These are phyloP conservation scores for Vitis riparia DNA, from an alignment of 164 flowering plant species.

Conservation along the genomic window DNA sequence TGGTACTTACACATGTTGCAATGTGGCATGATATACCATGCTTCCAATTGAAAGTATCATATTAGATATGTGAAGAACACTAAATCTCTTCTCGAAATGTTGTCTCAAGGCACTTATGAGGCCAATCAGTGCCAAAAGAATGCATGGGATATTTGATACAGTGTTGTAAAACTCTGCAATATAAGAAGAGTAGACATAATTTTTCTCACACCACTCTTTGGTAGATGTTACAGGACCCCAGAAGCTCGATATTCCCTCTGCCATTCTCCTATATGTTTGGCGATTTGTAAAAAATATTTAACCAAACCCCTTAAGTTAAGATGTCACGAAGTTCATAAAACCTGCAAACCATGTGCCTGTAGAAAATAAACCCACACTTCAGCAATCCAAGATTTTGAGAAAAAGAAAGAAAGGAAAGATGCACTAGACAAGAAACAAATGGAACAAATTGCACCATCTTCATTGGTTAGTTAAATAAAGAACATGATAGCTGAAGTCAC, in stretches of 20 bases:
- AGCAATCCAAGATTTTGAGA: neutral
- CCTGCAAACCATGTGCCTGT: slow-evolving; percentile 10
- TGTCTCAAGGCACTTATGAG: slow-evolving; percentile 74
- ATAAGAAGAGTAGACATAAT: slow-evolving; percentile 52
- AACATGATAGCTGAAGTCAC: too few relatives aligned
- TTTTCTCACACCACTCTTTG: slow-evolving; percentile 62
- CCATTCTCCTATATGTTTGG: slow-evolving; percentile 32
- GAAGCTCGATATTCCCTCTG: slow-evolving; percentile 44
- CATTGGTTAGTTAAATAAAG: too few relatives aligned
- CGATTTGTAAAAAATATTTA: neutral
- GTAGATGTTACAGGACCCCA: slow-evolving; percentile 77
- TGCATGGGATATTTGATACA: slow-evolving; percentile 66
- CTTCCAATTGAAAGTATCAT: slow-evolving; percentile 85
- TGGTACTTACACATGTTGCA: slow-evolving; percentile 71
- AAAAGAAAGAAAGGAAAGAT: neutral
- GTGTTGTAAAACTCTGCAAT: slow-evolving; percentile 87
- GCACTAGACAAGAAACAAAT: neutral
- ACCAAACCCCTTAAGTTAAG: neutral
- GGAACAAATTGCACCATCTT: too few relatives aligned
- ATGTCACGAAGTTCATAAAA: slow-evolving; percentile 4
- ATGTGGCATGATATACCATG: slow-evolving; percentile 76
- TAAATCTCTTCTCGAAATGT: slow-evolving; percentile 86
- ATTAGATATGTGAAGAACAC: slow-evolving; percentile 78
- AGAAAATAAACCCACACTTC: neutral
- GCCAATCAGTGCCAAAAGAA: slow-evolving; percentile 76